Percentiles rank a stretch among this genome's conserved stretches.
Conservation (phyloP, 768 basidiomycete species). For the Leccinum aurantiacum region DNA sequence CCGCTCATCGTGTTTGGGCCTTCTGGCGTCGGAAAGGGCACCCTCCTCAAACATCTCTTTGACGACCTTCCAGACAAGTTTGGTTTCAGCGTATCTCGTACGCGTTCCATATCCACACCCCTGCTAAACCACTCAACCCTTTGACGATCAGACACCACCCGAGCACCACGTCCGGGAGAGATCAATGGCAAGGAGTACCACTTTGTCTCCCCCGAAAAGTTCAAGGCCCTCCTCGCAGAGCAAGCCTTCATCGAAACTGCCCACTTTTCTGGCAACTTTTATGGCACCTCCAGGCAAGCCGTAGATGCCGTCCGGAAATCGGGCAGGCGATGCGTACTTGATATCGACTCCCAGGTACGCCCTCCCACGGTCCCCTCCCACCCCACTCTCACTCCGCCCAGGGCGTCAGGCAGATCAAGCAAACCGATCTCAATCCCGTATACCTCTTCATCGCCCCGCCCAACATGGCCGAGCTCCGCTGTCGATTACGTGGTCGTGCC, state of each 20-base stretch:
- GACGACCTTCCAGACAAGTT: slow-evolving; percentile 79
- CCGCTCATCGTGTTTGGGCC: slow-evolving; percentile 90
- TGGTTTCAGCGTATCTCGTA: slow-evolving; percentile 93
- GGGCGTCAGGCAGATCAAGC: slow-evolving; percentile 92
- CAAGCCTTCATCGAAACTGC: slow-evolving; percentile 92
- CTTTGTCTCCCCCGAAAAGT: slow-evolving; percentile 72
- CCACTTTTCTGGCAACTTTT: slow-evolving; percentile 88
- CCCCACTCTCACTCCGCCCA: slow-evolving; percentile 30
- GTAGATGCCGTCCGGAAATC: slow-evolving; percentile 64
- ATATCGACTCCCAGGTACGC: slow-evolving; percentile 88
- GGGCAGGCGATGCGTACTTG: slow-evolving; percentile 85
- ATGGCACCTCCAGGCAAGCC: slow-evolving; percentile 87
- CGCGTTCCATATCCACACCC: slow-evolving; percentile 19
- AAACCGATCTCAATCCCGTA: slow-evolving; percentile 76
- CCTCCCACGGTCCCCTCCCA: background rate
- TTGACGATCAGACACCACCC: slow-evolving; percentile 74
- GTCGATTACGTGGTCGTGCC: slow-evolving; percentile 74
- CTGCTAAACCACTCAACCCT: background rate
- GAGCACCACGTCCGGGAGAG: slow-evolving; percentile 80
- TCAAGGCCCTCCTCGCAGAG: slow-evolving; percentile 64
- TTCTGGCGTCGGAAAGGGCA: slow-evolving; percentile 93
- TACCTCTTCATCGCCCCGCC: slow-evolving; percentile 94
- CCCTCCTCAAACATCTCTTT: slow-evolving; percentile 81
- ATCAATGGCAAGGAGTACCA: slow-evolving; percentile 82
- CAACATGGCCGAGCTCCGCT: slow-evolving; percentile 63